Base-by-base conservation (phyloP, 2,329 filamentous ascomycete species). In the Rhinocladiella mackenziei region DNA sequence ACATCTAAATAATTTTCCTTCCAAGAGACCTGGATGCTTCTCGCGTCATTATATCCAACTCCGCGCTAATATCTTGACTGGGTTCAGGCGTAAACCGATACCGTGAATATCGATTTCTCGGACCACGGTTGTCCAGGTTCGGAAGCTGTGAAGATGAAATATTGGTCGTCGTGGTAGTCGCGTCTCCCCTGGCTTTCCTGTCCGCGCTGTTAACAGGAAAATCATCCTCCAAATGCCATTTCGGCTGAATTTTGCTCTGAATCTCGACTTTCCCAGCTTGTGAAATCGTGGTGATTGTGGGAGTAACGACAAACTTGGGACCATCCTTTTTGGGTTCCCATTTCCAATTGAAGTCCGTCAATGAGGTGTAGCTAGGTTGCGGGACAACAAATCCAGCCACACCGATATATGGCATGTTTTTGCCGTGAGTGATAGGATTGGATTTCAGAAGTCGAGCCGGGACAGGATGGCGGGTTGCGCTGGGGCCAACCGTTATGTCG, bases 401-500 rank as follows among this genome's bases (percentile, higher is more conserved):
- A 35, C 56, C 56, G 11, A 53, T 39, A 22, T 33, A 28, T 6
- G 45, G 48, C 5, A 46, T 43, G 17, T 45, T 26, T 22, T 37
- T 45, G 28, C 41, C 44, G 23, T 55, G 48, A 11, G 23, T 36
- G 23, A 39, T 48, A 9, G 32, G 35, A 13, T 35, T 45, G 3
- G 51, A 45, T 32, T 56, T 52, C 42, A 84, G 59, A 14, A 83
- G 70, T 50, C 81, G 77, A 3, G 78, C 76, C 48, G 75, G 62
- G 2, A 82, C 68, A 0, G 79, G 79, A 3, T 70, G 58, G 17
- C 67, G 67, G 19, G 65, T 57, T 2, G 63, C 62, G 56, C 81
- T 79, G 7, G 81, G 80, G 3, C 81, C 81, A 54, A 75, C 74
- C 20, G 74, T 59, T 2, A 79, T 76, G 58, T 83, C 78, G 57